Percentiles rank a stretch among this genome's conserved stretches.
Conservation (phyloP, 495 filamentous ascomycete species). For the Coniosporium apollinis region DNA sequence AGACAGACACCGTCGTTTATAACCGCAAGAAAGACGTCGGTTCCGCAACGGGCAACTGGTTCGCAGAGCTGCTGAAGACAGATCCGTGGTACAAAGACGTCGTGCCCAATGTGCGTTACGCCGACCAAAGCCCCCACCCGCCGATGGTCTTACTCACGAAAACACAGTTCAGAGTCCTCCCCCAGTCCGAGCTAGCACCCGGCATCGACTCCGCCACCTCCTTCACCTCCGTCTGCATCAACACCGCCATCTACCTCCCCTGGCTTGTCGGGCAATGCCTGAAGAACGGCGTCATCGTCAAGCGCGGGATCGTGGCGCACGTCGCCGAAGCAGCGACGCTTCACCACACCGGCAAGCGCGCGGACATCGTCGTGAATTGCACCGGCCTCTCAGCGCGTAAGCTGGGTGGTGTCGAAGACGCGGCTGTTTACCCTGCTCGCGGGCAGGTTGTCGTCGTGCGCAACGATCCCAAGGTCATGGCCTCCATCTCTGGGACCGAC, state of each 20-base stretch:
- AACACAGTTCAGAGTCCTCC: slow-evolving; percentile 26
- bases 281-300: slow-evolving; percentile 48
- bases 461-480: slow-evolving; percentile 57
- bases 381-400: slow-evolving; percentile 58
- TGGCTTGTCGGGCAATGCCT: slow-evolving; percentile 69
- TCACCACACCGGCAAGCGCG: slow-evolving; percentile 44
- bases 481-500: slow-evolving; percentile 54
- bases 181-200: slow-evolving; percentile 35
- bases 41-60: slow-evolving; percentile 31
- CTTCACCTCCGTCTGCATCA: slow-evolving; percentile 82
- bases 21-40: slow-evolving; percentile 44
- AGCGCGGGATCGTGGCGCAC: slow-evolving; percentile 43
- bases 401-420: slow-evolving; percentile 73
- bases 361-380: slow-evolving; percentile 70
- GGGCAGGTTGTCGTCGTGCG: slow-evolving; percentile 83
- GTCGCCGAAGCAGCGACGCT: slow-evolving; percentile 49
- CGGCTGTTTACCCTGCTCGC: slow-evolving; percentile 54
- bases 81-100: slow-evolving; percentile 75
- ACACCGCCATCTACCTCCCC: slow-evolving; percentile 71
- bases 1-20: slow-evolving; percentile 40
- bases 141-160: background rate
- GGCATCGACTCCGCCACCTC: slow-evolving; percentile 49
- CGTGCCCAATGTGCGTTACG: slow-evolving; percentile 47
- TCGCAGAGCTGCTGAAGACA: slow-evolving; percentile 43
- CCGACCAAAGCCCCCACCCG: background rate